A percentile compares a stretch with the other conserved stretches of the same genome.
phyloP scores from a whole-genome alignment of 2,329 filamentous ascomycete species.

The Phialophora chinensis region DNA sequence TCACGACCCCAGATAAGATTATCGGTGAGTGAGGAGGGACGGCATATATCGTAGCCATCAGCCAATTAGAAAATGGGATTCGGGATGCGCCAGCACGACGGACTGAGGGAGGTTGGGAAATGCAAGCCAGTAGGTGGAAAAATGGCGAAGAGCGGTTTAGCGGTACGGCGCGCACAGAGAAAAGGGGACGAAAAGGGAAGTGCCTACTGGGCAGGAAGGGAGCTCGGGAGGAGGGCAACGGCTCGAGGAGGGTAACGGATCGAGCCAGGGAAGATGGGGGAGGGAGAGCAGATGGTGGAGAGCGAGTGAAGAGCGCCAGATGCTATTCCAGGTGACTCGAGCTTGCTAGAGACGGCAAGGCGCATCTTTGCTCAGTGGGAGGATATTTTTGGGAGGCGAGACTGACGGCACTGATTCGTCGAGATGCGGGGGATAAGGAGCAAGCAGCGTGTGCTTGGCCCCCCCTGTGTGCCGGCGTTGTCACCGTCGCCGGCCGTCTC shows the following conservation, averaged over 20 bases:
- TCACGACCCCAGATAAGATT: conserved; percentile 1
- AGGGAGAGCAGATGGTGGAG: background rate
- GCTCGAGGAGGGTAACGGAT: conserved; percentile 30
- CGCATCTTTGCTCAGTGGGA: conserved; percentile 15
- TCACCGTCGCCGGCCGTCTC: conserved; percentile 10
- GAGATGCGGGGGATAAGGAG: conserved; percentile 19
- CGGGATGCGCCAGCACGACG: conserved; percentile 5
- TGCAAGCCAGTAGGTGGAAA: conserved; percentile 12
- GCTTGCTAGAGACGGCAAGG: conserved; percentile 18
- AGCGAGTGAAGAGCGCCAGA: conserved; percentile 33
- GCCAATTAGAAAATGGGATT: conserved; percentile 27
- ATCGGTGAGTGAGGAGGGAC: background rate
- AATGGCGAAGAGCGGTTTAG: conserved; percentile 18
- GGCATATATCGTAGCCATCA: conserved; percentile 3
- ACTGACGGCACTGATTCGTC: conserved; percentile 14
- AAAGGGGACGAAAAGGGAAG: conserved; percentile 30
- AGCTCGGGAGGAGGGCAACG: conserved; percentile 25
- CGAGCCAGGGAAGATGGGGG: conserved; percentile 25
- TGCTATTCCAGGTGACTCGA: conserved; percentile 31
- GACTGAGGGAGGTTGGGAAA: conserved; percentile 25
- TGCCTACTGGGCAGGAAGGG: conserved; percentile 7
- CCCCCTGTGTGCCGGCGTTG: conserved; percentile 4
- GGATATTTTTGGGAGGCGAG: conserved; percentile 33
- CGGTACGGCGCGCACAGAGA: conserved; percentile 20
- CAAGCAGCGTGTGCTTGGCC: conserved; percentile 17